Evolutionary conservation across 192 early-diverging fungal genomes (phyloP).

Genomic region (Irineochytrium annulatum): DNA sequence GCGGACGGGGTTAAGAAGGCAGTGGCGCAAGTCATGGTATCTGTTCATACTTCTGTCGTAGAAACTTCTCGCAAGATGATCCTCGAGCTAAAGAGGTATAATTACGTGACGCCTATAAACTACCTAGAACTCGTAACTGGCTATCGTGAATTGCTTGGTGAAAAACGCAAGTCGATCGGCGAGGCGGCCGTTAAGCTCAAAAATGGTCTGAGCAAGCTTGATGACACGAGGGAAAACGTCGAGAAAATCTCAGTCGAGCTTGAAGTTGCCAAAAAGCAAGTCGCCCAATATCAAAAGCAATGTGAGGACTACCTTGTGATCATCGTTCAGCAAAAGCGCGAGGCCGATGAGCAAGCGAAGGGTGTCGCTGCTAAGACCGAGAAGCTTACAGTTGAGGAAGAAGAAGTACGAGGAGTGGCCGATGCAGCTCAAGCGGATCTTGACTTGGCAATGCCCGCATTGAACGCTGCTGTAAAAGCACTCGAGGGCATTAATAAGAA

Average conservation of each 20-base stretch:
- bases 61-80: conserved; percentile 48
- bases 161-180: conserved; percentile 55
- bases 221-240: conserved; percentile 53
- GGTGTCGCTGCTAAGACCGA: conserved; percentile 55
- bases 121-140: conserved; percentile 56
- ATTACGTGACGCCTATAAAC: conserved; percentile 61
- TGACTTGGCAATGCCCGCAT: conserved; percentile 53
- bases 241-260: conserved; percentile 59
- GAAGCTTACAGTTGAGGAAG: conserved; percentile 55
- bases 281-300: conserved; percentile 58
- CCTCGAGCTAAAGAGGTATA: conserved; percentile 51
- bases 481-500: conserved; percentile 59
- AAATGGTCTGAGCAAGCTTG: conserved; percentile 59
- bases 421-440: conserved; percentile 58
- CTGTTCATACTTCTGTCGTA: conserved; percentile 54
- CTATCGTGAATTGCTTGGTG: conserved; percentile 47
- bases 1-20: conserved; percentile 40
- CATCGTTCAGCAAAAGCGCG: conserved; percentile 63
- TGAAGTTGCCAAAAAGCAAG: conserved; percentile 59
- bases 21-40: conserved; percentile 50
- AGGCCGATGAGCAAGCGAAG: conserved; percentile 63
- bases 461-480: conserved; percentile 56
- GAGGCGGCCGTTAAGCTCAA: conserved; percentile 47
- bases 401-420: conserved; percentile 54
- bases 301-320: conserved; percentile 63